Percentiles rank a stretch among this genome's conserved stretches.
These are phyloP conservation scores for Allium fistulosum DNA, from an alignment of 106 monocot genomes.

Conservation along the genomic window DNA sequence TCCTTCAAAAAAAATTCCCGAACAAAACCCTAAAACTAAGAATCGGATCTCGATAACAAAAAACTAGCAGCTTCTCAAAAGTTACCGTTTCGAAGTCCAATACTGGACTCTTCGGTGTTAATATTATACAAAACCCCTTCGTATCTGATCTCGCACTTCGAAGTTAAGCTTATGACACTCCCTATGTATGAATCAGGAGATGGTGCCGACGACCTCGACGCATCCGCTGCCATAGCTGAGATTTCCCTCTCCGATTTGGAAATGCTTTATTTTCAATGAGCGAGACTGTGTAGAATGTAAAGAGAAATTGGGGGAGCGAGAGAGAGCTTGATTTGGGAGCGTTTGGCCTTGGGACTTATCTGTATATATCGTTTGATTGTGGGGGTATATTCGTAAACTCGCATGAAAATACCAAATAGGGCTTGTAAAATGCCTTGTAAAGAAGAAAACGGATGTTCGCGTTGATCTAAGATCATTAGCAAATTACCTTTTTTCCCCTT, in stretches of 20 bases:
- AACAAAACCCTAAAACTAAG: background rate
- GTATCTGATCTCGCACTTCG: conserved; percentile 91
- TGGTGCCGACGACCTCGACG: conserved; percentile 4
- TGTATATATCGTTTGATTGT: no score
- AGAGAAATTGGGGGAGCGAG: background rate
- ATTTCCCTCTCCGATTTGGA: background rate
- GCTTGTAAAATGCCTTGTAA: no score
- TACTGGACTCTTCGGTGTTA: conserved; percentile 94
- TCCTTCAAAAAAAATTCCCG: background rate
- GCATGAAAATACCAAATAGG: no score
- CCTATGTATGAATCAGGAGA: conserved; percentile 47
- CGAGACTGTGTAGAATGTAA: background rate
- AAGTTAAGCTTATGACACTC: conserved; percentile 88
- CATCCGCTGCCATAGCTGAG: conserved; percentile 13
- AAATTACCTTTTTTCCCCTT: no score
- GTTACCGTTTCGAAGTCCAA: conserved; percentile 78
- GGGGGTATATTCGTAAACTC: no score
- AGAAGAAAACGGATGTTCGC: no score
- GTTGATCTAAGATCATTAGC: no score
- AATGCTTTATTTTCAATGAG: background rate
- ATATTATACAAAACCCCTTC: conserved; percentile 77
- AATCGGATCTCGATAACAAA: background rate
- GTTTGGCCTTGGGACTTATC: background rate
- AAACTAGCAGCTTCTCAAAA: background rate
- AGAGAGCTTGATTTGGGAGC: background rate